Conservation (phyloP, 225 moss, liverwort and hornwort species). For the Takakia lepidozioides region DNA sequence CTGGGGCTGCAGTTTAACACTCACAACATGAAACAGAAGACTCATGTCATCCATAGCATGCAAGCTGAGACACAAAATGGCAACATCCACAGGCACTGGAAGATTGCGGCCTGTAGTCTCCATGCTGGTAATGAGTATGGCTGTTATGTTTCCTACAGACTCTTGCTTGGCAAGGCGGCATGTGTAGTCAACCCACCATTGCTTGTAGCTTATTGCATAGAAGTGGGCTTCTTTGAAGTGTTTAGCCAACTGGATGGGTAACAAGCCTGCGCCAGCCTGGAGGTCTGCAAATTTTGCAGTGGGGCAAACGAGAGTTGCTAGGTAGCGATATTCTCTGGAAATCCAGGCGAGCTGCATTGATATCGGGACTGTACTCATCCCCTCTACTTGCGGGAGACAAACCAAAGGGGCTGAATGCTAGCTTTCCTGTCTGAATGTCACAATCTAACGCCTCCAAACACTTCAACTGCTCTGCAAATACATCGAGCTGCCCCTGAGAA, state of each 20-base stretch:
- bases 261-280: slow-evolving; percentile 16
- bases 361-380: slow-evolving; percentile 6
- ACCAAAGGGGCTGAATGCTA: not conserved
- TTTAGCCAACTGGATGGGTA: slow-evolving; percentile 40
- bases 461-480: not conserved
- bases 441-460: slow-evolving; percentile 7
- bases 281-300: slow-evolving; percentile 24
- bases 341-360: slow-evolving; percentile 17
- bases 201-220: slow-evolving; percentile 25
- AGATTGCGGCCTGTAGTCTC: slow-evolving; percentile 16
- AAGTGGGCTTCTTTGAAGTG: slow-evolving; percentile 33
- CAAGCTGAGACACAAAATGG: slow-evolving; percentile 24
- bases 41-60: slow-evolving; percentile 17
- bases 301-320: slow-evolving; percentile 13
- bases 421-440: slow-evolving; percentile 1
- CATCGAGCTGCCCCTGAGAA: not conserved
- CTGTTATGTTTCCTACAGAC: slow-evolving; percentile 25
- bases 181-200: slow-evolving; percentile 31
- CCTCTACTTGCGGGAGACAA: not conserved
- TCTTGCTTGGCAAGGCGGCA: slow-evolving; percentile 30
- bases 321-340: slow-evolving; percentile 16
- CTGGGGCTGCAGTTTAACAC: slow-evolving; percentile 17
- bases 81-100: slow-evolving; percentile 23
- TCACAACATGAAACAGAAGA: slow-evolving; percentile 15
- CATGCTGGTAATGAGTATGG: slow-evolving; percentile 21